Evolutionary conservation across 2,329 filamentous ascomycete species (phyloP), one percentile per base, ranked within the genome.

Genomic region (Aspergillus pseudotamarii): DNA sequence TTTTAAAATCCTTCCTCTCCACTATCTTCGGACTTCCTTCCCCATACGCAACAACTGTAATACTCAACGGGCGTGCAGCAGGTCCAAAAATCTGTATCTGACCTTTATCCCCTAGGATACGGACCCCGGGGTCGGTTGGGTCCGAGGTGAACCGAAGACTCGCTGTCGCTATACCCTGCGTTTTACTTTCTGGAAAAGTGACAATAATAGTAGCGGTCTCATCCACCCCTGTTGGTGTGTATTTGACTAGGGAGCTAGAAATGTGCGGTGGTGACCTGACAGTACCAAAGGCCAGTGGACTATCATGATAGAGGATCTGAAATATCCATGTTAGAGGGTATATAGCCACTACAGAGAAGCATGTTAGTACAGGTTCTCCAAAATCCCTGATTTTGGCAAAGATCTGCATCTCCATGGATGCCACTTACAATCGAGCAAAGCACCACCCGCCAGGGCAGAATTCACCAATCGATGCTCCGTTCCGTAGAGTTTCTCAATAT

Each of bases 281-380:
- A 4, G 16, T 23, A 30, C 26, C 8, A 30, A 26, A 26, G 0
- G 8, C 4, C n/a, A 14, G 6, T 32, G 21, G 21, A 19, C 23
- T 57, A 12, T 48, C 58, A 11, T 38, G 60, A 34, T 66, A 67
- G 21, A 72, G 59, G 14, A 63, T 68, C 59, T 62, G 66, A 2
- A 64, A 57, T n/a, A 93, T 84, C 92, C 91, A 94, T 28, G 91
- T 93, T 65, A 95, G 79, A 46, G 90, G 85, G 80, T 95, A 94
- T 76, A 94, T 89, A 65, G 92, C 92, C 50, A 94, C 58, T 63
- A 16, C 0, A 9, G n/a, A 2, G 14, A 1, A 12, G 9, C 11
- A 19, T 4, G 38, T 59, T 10, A 62, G 46, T 34, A 59, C 36
- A 14, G 34, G 1, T 6, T 16, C 14, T 16, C 14, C 14, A 6